Base-by-base conservation (phyloP, 148 eudicot species). In the Gaultheria prostrata region DNA sequence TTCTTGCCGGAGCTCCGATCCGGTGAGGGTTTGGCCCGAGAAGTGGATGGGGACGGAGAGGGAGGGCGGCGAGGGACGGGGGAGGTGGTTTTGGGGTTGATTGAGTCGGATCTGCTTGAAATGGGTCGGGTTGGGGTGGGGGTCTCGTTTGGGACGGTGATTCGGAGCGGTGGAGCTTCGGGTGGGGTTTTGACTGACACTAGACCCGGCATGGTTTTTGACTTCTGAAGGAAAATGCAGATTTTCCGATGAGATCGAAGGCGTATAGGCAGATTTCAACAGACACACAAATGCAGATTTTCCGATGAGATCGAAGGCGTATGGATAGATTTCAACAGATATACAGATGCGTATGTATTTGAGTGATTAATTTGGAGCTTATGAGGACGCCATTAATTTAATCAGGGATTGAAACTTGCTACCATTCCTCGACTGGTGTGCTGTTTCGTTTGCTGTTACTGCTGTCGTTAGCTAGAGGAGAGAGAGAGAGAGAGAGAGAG, bases 131-230 rank as follows among this genome's bases (percentile, higher is more conserved):
- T 92, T 89, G 89, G 95, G 67, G 49, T 56, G 76, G 53, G 67
- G 50, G 51, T 54, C 3, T 89, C 89, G 6, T 72, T 82, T 35
- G 92, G 82, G 61, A 85, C 85, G n/a, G 92, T 43, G 76, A 92
- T 85, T 20, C 91, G 90, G 79, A 93, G 87, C 45, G 92, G 86
- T 24, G 93, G 89, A 20, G 89, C 87, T 8, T 87, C 89, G 4
- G 98, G 94, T 4, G 98, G 97, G 3, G 98, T 92, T 79, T 95
- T 93, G 18, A 92, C 93, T 5, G 98, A 94, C 45, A 94, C 98
- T 75, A 94, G 63, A 1, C 98, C 98, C 12, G 98, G 98, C 98
- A 95, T 95, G 57, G 83, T 8, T 33, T 49, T 43, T 67, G 17
- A 8, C 21, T 5, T 3, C 24, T 7, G 67, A 61, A 69, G n/a